Evolutionary conservation across 2,329 filamentous ascomycete species (phyloP).

Genomic region (Trichoderma sp.): DNA sequence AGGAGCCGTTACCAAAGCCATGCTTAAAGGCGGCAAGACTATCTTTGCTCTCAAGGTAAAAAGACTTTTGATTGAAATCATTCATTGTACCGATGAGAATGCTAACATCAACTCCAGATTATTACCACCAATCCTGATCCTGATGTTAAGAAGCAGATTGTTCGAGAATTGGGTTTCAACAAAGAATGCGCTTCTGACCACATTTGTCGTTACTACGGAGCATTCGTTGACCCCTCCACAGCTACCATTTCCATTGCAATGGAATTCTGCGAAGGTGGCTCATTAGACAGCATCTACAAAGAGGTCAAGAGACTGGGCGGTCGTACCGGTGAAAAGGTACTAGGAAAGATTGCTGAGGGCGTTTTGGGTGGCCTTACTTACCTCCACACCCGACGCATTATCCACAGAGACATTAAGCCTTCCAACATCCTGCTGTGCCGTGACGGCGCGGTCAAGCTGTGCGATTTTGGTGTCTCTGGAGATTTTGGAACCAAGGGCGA

Average conservation of each 20-base stretch:
- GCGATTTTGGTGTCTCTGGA: conserved; percentile 96
- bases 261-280: conserved; percentile 98
- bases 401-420: conserved; percentile 98
- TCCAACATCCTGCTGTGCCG: conserved; percentile 95
- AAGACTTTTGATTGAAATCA: conserved; percentile 21
- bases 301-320: conserved; percentile 96
- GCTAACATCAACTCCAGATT: conserved; percentile 58
- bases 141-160: conserved; percentile 97
- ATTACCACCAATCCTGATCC: conserved; percentile 98
- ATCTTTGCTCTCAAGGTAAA: conserved; percentile 92
- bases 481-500: conserved; percentile 99
- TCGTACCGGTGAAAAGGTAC: conserved; percentile 92
- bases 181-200: conserved; percentile 94
- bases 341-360: conserved; percentile 95
- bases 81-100: conserved; percentile 10
- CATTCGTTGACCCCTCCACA: conserved; percentile 93
- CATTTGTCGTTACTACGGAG: conserved; percentile 96
- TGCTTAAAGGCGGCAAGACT: conserved; percentile 86
- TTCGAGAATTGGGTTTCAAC: conserved; percentile 95
- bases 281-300: conserved; percentile 93
- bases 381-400: conserved; percentile 92
- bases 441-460: conserved; percentile 92
- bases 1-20: conserved; percentile 89
- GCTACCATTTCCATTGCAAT: conserved; percentile 98
- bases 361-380: conserved; percentile 93